Evolutionary conservation across 2,329 filamentous ascomycete genomes (phyloP).

Genomic region (Leptographium flavum): DNA sequence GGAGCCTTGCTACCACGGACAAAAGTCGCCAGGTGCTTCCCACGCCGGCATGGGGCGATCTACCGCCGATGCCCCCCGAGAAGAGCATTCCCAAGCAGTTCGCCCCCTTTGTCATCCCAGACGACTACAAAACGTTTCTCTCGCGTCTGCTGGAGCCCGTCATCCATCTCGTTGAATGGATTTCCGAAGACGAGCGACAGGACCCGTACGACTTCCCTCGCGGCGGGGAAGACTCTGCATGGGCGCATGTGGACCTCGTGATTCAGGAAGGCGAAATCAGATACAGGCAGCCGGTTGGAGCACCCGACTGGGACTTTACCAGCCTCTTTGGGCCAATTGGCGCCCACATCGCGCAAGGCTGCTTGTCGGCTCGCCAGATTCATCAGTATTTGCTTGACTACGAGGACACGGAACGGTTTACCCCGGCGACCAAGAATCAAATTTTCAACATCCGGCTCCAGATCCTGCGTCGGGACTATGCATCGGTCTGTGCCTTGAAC

Average conservation of each 20-base stretch:
- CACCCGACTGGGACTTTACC: neutral
- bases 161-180: neutral
- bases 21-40: neutral
- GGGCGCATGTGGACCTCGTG: neutral
- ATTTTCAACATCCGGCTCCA: neutral
- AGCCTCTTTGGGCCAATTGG: neutral
- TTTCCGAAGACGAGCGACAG: too few species aligned
- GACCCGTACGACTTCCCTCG: too few species aligned
- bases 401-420: neutral
- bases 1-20: neutral
- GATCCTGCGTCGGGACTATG: neutral
- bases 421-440: neutral
- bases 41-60: neutral
- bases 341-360: neutral
- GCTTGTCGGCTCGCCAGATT: neutral
- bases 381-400: neutral
- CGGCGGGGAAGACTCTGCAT: neutral
- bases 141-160: neutral
- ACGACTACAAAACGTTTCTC: neutral
- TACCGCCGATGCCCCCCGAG: neutral
- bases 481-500: neutral
- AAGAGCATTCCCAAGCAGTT: neutral
- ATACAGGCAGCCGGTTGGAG: too few species aligned
- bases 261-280: neutral
- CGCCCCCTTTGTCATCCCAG: neutral